Evolutionary conservation across 345 rosid species (phyloP).

Genomic region (Hibiscus tridactylites): DNA sequence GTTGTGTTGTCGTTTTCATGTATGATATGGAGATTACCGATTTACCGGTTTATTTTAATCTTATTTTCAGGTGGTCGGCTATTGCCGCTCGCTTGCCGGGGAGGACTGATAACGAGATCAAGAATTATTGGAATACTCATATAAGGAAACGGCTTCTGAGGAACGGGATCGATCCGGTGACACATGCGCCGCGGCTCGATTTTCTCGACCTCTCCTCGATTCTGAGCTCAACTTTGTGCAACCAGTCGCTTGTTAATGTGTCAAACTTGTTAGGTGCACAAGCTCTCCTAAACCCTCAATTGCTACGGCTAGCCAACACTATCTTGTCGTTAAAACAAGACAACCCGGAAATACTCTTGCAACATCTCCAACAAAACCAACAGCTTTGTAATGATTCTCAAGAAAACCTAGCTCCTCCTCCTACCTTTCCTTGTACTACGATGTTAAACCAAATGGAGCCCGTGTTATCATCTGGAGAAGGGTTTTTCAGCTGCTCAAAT

Average conservation of each 20-base stretch:
- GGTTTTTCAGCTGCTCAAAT: constrained; percentile 11
- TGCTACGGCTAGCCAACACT: constrained; percentile 31
- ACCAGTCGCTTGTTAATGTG: neutral
- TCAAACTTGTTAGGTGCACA: constrained; percentile 32
- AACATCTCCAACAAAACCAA: constrained; percentile 34
- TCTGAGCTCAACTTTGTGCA: constrained; percentile 38
- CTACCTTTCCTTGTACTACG: neutral
- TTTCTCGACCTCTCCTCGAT: constrained; percentile 66
- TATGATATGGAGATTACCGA: neutral
- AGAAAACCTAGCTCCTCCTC: no score
- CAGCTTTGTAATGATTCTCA: neutral
- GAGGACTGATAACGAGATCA: constrained; percentile 91
- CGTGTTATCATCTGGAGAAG: constrained; percentile 14
- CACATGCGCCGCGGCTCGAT: constrained; percentile 90
- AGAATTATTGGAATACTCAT: constrained; percentile 93
- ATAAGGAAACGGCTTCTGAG: constrained; percentile 74
- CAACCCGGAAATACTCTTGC: constrained; percentile 28
- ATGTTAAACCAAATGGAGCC: constrained; percentile 21
- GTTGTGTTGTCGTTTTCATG: neutral
- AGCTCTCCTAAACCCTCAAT: constrained; percentile 39
- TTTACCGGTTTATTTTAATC: neutral
- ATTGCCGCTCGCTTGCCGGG: constrained; percentile 97
- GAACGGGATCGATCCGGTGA: constrained; percentile 89
- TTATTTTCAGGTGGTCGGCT: constrained; percentile 80
- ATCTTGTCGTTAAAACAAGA: constrained; percentile 40